phyloP scores from a whole-genome alignment of 768 basidiomycete genomes.

The Strobilomyces confusus region DNA sequence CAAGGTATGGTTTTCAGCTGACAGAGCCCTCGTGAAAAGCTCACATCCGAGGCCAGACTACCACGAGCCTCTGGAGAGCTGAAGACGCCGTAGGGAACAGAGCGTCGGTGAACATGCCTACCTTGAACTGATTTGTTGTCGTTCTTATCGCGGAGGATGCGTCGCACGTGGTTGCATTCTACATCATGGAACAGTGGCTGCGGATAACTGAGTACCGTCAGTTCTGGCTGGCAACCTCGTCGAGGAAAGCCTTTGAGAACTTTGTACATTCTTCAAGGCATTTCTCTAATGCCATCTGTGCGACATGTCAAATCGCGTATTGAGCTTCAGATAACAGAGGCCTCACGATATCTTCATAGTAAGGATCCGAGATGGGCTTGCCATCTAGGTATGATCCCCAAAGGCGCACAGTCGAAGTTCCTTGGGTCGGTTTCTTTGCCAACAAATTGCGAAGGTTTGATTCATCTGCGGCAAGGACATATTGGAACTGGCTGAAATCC shows the following conservation, averaged over 20 bases:
- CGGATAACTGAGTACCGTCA: slow-evolving; percentile 2
- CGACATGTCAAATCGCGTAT: slow-evolving; percentile 4
- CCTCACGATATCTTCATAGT: slow-evolving; percentile 67
- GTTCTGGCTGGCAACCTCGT: slow-evolving; percentile 46
- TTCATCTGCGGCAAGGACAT: slow-evolving; percentile 84
- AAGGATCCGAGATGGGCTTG: slow-evolving; percentile 78
- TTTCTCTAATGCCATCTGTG: slow-evolving; percentile 66
- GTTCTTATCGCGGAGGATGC: background rate
- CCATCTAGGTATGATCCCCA: slow-evolving; percentile 78
- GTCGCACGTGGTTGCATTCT: slow-evolving; percentile 5
- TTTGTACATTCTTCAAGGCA: slow-evolving; percentile 73
- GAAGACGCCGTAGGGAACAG: slow-evolving; percentile 77
- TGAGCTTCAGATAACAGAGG: background rate
- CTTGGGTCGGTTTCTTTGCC: slow-evolving; percentile 46
- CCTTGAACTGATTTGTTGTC: slow-evolving; percentile 40
- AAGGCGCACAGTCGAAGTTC: slow-evolving; percentile 64
- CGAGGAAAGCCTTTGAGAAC: slow-evolving; percentile 78
- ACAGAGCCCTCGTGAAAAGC: background rate
- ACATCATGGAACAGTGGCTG: slow-evolving; percentile 3
- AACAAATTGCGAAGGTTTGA: slow-evolving; percentile 65
- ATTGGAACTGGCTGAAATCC: slow-evolving; percentile 75
- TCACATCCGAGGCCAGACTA: slow-evolving; percentile 55
- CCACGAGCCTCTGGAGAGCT: slow-evolving; percentile 87
- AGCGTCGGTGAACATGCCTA: slow-evolving; percentile 87
- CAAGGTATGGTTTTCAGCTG: slow-evolving; percentile 50